Base-by-base conservation (phyloP, 495 filamentous ascomycete genomes). In the Aspergillus sclerotiicarbonarius region DNA sequence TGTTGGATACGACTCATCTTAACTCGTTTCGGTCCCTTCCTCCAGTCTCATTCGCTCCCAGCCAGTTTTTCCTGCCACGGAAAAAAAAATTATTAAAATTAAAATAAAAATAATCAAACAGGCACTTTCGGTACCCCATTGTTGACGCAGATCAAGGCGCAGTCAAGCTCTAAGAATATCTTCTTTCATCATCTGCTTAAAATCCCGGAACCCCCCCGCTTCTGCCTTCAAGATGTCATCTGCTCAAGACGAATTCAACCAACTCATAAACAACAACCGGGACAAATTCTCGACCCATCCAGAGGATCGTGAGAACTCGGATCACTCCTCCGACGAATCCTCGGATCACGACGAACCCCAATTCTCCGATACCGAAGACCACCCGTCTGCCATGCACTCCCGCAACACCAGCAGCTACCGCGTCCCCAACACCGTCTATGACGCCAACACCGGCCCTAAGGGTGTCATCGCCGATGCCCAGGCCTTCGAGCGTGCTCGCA, bases 401-500 rank as follows among this genome's bases (percentile, higher is more conserved):
- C 66, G 72, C 46, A 69, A 62, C 4, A 54, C 65, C 25, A 78
- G 72, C 25, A 77, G 72, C 54, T 81, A 82, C 65, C 78, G 79
- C 52, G 62, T 78, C 37, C 75, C 78, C 49, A 77, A 87, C 67
- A 87, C 80, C 15, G 82, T 82, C 52, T 93, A 87, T 74, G 85
- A 94, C 64, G 83, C 84, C 60, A 90, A 94, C 64, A 95, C 95
- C n/a, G 94, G 94, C 25, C 95, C 96, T 54, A 98, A 98, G 76
- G 94, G 94, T 62, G 94, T 98, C 71, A 97, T 98, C 59, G 92
- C 95, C 62, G 94, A 98, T 67, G 94, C 94, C 21, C 84, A 90
- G 60, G 87, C 90, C 53, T 98, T 92, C 67, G 92, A 97, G 72
- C 84, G 86, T 53, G 91, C 92, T 10, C 85, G 85, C 51, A 88